These are phyloP conservation scores for Penicillium olsonii DNA, from an alignment of 2,329 filamentous ascomycete genomes.

Conservation along the genomic window DNA sequence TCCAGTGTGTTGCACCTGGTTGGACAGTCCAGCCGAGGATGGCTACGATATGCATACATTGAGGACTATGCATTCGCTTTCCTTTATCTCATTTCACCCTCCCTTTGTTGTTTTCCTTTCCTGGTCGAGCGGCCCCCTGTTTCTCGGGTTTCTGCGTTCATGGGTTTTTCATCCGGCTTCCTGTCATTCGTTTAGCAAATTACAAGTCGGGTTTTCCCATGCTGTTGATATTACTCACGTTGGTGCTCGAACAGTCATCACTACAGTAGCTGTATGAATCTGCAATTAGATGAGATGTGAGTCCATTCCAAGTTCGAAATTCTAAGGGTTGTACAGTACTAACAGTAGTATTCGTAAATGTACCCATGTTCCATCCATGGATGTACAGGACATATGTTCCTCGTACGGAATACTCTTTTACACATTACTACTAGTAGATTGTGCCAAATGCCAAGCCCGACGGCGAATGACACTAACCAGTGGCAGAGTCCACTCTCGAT, in stretches of 20 bases:
- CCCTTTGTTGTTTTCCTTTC: conserved; percentile 4
- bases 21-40: conserved; percentile 13
- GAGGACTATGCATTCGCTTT: neutral
- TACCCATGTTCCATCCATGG: no score
- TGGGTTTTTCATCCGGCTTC: neutral
- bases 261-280: no score
- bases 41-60: conserved; percentile 13
- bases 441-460: neutral
- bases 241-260: no score
- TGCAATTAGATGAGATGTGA: no score
- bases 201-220: neutral
- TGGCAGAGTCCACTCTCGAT: neutral
- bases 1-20: conserved; percentile 16
- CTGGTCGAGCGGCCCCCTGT: neutral
- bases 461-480: neutral
- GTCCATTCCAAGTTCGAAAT: no score
- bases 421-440: no score
- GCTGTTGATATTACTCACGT: neutral
- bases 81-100: conserved; percentile 1
- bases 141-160: neutral
- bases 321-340: no score
- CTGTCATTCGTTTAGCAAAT: neutral
- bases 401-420: no score
- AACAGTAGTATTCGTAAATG: no score
- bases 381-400: no score